A percentile compares a stretch with the other conserved stretches of the same genome.
Conservation (phyloP, 345 rosid species). For the Theobroma cacao region DNA sequence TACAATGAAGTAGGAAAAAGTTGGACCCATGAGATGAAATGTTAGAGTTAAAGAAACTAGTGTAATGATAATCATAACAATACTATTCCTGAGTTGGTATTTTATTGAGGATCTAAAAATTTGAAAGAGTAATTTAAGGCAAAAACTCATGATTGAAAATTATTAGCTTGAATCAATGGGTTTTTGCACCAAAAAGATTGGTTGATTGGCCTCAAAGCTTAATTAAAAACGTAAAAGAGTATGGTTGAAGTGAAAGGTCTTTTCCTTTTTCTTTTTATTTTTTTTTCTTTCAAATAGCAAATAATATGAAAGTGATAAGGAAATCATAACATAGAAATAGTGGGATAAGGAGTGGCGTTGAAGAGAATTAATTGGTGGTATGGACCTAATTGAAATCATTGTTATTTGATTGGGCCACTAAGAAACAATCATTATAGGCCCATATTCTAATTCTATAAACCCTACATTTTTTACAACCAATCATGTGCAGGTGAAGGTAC, state of each 20-base stretch:
- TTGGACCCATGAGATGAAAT: neutral
- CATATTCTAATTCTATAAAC: neutral
- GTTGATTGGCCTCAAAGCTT: neutral
- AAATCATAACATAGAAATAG: neutral
- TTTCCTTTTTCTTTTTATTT: neutral
- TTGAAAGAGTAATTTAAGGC: neutral
- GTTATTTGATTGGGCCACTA: conserved; percentile 17
- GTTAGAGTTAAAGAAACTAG: neutral
- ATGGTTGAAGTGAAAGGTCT: conserved; percentile 28
- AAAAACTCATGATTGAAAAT: neutral
- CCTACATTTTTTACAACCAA: neutral
- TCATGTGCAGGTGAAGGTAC: neutral
- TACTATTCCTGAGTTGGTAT: neutral
- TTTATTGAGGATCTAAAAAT: neutral
- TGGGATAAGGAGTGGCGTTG: too few relatives aligned
- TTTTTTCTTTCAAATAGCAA: neutral
- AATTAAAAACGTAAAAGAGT: conserved; percentile 20
- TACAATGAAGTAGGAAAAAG: too few relatives aligned
- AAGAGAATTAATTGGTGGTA: too few relatives aligned
- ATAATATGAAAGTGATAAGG: neutral
- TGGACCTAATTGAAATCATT: conserved; percentile 15
- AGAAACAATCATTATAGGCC: neutral
- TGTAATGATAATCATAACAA: neutral
- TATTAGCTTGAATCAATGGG: neutral
- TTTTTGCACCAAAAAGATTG: neutral